These are phyloP conservation scores for Tolypocladium sp. DNA, from an alignment of 2,329 filamentous ascomycete species.

Conservation along the genomic window DNA sequence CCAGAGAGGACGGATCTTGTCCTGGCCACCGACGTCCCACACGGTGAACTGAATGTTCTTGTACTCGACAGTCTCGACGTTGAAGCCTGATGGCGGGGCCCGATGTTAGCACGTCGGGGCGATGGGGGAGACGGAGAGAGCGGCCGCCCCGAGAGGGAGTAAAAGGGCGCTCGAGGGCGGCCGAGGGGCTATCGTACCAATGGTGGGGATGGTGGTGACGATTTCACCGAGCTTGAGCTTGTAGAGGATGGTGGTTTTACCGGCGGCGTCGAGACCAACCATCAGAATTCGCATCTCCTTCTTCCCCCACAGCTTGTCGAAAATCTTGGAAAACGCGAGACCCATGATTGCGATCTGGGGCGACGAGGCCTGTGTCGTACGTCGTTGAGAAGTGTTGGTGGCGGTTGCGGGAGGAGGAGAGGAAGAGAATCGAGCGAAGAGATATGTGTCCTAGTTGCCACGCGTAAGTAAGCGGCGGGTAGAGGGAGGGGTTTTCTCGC, in stretches of 20 bases:
- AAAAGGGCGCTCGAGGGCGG: neutral
- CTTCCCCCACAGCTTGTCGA: constrained; percentile 95
- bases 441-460: constrained; percentile 18
- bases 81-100: constrained; percentile 62
- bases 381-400: constrained; percentile 4
- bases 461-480: constrained; percentile 16
- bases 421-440: constrained; percentile 5
- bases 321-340: constrained; percentile 94
- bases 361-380: constrained; percentile 17
- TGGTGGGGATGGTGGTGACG: constrained; percentile 97
- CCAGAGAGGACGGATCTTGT: constrained; percentile 99
- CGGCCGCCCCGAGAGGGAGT: neutral
- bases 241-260: constrained; percentile 99
- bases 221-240: constrained; percentile 99
- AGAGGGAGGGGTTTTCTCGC: constrained; percentile 12
- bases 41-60: constrained; percentile 99
- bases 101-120: constrained; percentile 1
- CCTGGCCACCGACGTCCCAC: constrained; percentile 99
- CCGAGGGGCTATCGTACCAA: constrained; percentile 53
- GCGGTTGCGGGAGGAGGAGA: constrained; percentile 7
- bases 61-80: constrained; percentile 99
- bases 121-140: neutral
- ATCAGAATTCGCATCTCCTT: constrained; percentile 99
- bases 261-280: constrained; percentile 98
- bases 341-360: constrained; percentile 70